These are phyloP conservation scores for Lentinula edodes DNA, from an alignment of 768 basidiomycete genomes.

Conservation along the genomic window DNA sequence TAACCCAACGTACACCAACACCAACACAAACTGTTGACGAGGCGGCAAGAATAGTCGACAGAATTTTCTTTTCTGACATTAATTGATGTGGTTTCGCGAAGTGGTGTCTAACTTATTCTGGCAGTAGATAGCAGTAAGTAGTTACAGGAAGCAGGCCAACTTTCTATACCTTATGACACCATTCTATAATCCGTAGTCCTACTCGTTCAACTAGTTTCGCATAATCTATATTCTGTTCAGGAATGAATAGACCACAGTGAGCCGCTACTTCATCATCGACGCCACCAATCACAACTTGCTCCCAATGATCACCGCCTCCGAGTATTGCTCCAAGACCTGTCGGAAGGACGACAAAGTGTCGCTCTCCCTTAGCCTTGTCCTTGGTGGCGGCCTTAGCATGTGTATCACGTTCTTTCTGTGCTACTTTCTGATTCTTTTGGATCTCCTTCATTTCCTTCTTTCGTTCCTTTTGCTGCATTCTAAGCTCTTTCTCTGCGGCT, in stretches of 20 bases:
- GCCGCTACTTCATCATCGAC: slow-evolving; percentile 7
- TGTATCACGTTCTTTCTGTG: slow-evolving; percentile 16
- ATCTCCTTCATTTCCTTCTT: not conserved
- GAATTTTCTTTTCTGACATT: not conserved
- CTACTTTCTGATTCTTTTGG: slow-evolving; percentile 11
- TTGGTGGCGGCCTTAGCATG: slow-evolving; percentile 15
- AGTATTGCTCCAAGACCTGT: slow-evolving; percentile 34
- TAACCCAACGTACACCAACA: not conserved
- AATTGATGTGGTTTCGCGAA: not conserved
- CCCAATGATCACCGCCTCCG: slow-evolving; percentile 13
- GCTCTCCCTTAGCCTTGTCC: slow-evolving; percentile 21
- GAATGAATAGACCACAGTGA: slow-evolving; percentile 5
- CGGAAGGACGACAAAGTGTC: slow-evolving; percentile 51
- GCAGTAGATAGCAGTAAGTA: not conserved
- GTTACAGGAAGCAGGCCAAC: not conserved
- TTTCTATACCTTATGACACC: slow-evolving; percentile 1
- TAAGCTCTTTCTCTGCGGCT: not conserved
- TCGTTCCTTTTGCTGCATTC: not conserved
- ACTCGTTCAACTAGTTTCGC: slow-evolving; percentile 3
- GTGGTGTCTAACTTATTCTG: not conserved
- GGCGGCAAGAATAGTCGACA: not conserved
- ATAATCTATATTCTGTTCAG: slow-evolving; percentile 6
- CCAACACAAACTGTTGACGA: not conserved
- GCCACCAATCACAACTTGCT: slow-evolving; percentile 5
- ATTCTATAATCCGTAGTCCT: slow-evolving; percentile 3